phyloP scores from a whole-genome alignment of 2,329 filamentous ascomycete genomes.

The Zopfia rhizophila region DNA sequence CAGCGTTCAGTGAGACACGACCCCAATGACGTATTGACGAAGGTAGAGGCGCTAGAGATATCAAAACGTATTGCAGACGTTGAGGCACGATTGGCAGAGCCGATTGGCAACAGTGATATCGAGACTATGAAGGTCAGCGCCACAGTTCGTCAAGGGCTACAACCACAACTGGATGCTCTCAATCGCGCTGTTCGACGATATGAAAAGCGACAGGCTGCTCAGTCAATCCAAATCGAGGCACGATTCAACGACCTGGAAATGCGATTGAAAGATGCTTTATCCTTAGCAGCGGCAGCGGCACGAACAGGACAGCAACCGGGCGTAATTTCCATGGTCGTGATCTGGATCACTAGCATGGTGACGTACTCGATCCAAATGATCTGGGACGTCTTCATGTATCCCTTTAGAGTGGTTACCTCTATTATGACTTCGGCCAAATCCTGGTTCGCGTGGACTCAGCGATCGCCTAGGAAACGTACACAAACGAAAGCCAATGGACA shows the following conservation, averaged over 20 bases:
- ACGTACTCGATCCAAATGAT: conserved; percentile 33
- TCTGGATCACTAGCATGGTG: conserved; percentile 37
- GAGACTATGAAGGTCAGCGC: conserved; percentile 53
- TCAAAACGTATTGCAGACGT: conserved; percentile 74
- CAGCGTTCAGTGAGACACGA: conserved; percentile 72
- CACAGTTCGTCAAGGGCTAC: conserved; percentile 73
- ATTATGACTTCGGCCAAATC: conserved; percentile 26
- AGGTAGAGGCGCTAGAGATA: conserved; percentile 53
- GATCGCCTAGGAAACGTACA: conserved; percentile 32
- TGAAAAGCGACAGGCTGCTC: conserved; percentile 84
- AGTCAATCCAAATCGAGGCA: conserved; percentile 79
- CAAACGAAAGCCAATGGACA: conserved; percentile 37
- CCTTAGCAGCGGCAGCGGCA: conserved; percentile 77
- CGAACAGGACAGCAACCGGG: conserved; percentile 49
- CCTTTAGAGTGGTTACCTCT: conserved; percentile 33
- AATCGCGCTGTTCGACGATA: conserved; percentile 90
- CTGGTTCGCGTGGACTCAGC: conserved; percentile 35
- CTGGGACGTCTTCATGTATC: conserved; percentile 44
- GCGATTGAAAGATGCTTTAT: conserved; percentile 78
- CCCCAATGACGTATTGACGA: conserved; percentile 26
- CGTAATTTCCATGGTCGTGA: conserved; percentile 37
- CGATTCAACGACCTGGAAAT: conserved; percentile 77
- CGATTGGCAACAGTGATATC: conserved; percentile 48
- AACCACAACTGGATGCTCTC: conserved; percentile 86
- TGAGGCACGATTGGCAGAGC: conserved; percentile 66